Evolutionary conservation across 495 filamentous ascomycete genomes (phyloP).

Genomic region (Neurospora intermedia): DNA sequence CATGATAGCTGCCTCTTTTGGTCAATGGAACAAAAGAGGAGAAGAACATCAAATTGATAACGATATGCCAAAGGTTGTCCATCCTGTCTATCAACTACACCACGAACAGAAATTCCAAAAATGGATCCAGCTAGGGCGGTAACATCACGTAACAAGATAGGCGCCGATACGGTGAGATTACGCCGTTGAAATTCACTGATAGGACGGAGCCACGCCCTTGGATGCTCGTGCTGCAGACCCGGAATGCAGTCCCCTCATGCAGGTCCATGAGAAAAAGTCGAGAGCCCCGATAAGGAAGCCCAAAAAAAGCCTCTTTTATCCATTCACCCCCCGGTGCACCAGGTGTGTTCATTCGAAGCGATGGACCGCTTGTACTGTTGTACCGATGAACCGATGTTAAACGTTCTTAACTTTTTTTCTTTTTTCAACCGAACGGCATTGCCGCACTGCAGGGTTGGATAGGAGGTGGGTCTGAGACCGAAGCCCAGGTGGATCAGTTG

Average conservation of each 20-base stretch:
- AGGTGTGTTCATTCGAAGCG: not conserved
- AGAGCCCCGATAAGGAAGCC: not conserved
- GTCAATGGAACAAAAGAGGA: not conserved
- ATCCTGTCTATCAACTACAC: not conserved
- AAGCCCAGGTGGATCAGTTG: not conserved
- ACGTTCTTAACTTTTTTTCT: not conserved
- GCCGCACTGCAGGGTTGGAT: not conserved
- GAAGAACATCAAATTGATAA: not conserved
- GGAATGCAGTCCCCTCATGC: not conserved
- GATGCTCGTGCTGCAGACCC: not conserved
- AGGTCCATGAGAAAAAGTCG: not conserved
- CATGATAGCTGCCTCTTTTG: not conserved
- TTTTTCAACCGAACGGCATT: not conserved
- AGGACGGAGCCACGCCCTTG: not conserved
- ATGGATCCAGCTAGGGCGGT: not conserved
- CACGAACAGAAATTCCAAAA: not conserved
- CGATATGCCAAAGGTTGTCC: not conserved
- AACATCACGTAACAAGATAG: not conserved
- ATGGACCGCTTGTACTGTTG: not conserved
- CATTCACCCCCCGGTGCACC: not conserved
- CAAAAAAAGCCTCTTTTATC: not conserved
- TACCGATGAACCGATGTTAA: not conserved
- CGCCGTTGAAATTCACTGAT: not conserved
- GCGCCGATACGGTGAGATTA: not conserved
- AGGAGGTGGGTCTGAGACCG: not conserved